Base-by-base conservation (phyloP, 352 stramenopile species). In the Phytophthora idaei region DNA sequence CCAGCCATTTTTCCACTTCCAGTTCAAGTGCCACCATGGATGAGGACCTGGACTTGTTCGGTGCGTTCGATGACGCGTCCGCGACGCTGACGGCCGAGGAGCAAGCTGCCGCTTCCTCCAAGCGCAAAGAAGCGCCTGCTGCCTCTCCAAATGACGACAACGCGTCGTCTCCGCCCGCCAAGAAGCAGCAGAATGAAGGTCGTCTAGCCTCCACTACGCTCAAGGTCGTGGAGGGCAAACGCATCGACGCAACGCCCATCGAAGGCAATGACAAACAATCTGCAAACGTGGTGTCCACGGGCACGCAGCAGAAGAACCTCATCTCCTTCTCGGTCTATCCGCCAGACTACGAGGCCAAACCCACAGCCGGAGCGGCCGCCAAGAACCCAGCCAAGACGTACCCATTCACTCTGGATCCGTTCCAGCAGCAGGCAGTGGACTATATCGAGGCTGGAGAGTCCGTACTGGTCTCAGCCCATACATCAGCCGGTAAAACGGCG, bases 391-490 rank as follows among this genome's bases (percentile, higher is more conserved):
- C 98, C 47, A 99, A 99, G 87, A 95, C 78, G 56, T 99, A 99
- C 74, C 91, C 97, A 17, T 99, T 99, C 78, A 92, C 81, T 48
- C 77, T 99, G 14, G 98, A 99, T 74, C 93, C 95, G n/a, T 99
- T 99, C 78, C 98, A 99, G 81, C 78, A 94, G 57, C 89, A 98
- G 66, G 96, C 97, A 5, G 92, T 99, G 36, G 81, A 93, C 34
- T 98, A 98, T 74, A 98, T 99, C 67, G 97, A 99, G 70, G 81
- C 87, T 10, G 88, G 97, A 64, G 97, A 99, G 80, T 98, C 90
- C 9, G 98, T 99, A 21, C 82, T 99, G 3, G 98, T 99, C 11
- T 98, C 98, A 21, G 98, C 98, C 1, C 98, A 99, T 71, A 99
- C 98, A 4, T 99, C 94, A 36, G 97, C 97, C 1, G 97, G 98